Conservation (phyloP, 2,329 filamentous ascomycete species). For the Rosellinia necatrix region DNA sequence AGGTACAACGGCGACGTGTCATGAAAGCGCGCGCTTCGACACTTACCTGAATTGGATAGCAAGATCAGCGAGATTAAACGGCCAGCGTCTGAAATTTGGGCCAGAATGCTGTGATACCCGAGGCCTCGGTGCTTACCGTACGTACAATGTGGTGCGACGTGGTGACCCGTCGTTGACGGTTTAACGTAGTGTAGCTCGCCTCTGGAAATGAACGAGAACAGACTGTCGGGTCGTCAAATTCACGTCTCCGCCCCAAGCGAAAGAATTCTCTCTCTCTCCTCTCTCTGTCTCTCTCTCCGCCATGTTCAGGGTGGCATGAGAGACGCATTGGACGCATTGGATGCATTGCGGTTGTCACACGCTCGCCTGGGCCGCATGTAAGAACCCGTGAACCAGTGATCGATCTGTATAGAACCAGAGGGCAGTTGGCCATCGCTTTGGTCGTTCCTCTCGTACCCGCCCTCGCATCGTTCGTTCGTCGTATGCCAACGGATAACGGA, state of each 20-base stretch:
- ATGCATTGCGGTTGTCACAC: neutral
- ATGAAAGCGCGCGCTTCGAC: neutral
- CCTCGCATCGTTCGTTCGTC: neutral
- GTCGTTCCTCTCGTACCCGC: too few relatives aligned
- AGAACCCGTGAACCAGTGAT: constrained; percentile 3
- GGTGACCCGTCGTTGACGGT: constrained; percentile 8
- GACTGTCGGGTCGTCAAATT: constrained; percentile 18
- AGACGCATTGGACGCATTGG: too few relatives aligned
- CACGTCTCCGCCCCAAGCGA: constrained; percentile 6
- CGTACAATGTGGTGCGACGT: constrained; percentile 14
- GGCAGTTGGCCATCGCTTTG: too few relatives aligned
- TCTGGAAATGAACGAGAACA: constrained; percentile 11
- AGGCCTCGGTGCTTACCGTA: constrained; percentile 18
- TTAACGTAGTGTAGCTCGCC: constrained; percentile 1
- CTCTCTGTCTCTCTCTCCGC: neutral
- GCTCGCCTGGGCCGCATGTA: neutral
- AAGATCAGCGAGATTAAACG: constrained; percentile 8
- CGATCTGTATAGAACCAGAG: neutral
- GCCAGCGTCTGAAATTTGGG: constrained; percentile 5
- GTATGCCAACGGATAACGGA: too few relatives aligned
- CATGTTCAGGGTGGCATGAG: neutral
- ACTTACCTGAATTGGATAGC: constrained; percentile 8
- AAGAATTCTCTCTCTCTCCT: neutral
- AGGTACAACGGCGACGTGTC: too few relatives aligned
- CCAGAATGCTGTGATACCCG: constrained; percentile 10